Conservation (phyloP, 768 basidiomycete species). For the Lactarius evosmus region DNA sequence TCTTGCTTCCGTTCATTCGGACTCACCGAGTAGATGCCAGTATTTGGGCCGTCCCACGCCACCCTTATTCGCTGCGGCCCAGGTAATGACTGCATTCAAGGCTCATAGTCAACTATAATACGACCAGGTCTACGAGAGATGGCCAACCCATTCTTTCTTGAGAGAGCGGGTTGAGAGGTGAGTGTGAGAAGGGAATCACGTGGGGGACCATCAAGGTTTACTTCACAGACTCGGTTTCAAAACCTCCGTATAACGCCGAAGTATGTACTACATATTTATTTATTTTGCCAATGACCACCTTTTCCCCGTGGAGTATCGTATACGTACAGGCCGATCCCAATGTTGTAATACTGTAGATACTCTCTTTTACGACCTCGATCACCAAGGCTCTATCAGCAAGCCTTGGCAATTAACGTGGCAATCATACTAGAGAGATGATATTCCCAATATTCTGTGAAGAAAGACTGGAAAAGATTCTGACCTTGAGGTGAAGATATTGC, state of each 20-base stretch:
- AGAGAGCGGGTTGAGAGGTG: neutral
- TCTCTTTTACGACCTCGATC: neutral
- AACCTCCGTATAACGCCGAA: conserved; percentile 4
- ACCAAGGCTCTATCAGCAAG: neutral
- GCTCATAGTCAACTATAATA: neutral
- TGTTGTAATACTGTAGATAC: neutral
- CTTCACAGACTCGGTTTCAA: neutral
- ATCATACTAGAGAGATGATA: neutral
- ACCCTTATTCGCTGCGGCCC: conserved; percentile 2
- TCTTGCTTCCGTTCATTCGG: conserved; percentile 21
- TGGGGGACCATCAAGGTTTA: conserved; percentile 5
- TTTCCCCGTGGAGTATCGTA: neutral
- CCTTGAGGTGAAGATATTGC: neutral
- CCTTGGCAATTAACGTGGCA: neutral
- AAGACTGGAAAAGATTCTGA: neutral
- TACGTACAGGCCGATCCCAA: conserved; percentile 5
- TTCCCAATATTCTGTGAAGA: neutral
- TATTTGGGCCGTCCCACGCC: conserved; percentile 9
- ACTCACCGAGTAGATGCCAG: conserved; percentile 1
- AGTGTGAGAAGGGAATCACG: conserved; percentile 7
- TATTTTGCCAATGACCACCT: neutral
- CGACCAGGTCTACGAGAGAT: neutral
- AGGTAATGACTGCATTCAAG: neutral
- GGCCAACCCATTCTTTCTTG: neutral
- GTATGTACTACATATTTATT: no score